These are phyloP conservation scores for Entrophospora sp. DNA, from an alignment of 192 early-diverging fungal species.

Conservation along the genomic window DNA sequence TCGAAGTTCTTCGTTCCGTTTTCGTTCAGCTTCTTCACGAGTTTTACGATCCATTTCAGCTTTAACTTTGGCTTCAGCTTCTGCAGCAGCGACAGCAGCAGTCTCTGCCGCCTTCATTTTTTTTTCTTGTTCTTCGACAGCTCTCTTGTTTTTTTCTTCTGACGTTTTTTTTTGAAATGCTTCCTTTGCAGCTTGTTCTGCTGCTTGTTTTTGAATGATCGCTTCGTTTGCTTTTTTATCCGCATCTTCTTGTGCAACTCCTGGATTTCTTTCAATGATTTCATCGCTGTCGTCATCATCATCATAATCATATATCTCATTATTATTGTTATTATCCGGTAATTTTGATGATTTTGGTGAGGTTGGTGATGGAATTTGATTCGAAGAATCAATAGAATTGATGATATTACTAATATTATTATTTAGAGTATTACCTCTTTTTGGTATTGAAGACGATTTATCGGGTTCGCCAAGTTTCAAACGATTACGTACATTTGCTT, in stretches of 20 bases:
- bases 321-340: too few relatives aligned
- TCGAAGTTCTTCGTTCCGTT: conserved; percentile 22
- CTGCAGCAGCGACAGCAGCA: conserved; percentile 32
- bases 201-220: conserved; percentile 25
- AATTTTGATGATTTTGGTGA: conserved; percentile 21
- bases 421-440: conserved; percentile 9
- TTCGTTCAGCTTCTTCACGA: conserved; percentile 34
- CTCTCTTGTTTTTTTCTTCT: conserved; percentile 32
- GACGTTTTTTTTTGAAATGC: too few relatives aligned
- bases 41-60: conserved; percentile 31
- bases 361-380: conserved; percentile 19
- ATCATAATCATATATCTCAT: neutral
- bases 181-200: conserved; percentile 28
- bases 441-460: neutral
- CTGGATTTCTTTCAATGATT: too few relatives aligned
- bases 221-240: conserved; percentile 23
- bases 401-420: neutral
- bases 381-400: neutral
- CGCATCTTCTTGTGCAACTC: conserved; percentile 19
- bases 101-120: too few relatives aligned
- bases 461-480: conserved; percentile 29
- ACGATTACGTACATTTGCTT: conserved; percentile 29
- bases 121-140: too few relatives aligned
- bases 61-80: conserved; percentile 42
- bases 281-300: conserved; percentile 17